These are phyloP conservation scores for Penicillium sclerotigenum DNA, from an alignment of 2,329 filamentous ascomycete genomes.

Conservation along the genomic window DNA sequence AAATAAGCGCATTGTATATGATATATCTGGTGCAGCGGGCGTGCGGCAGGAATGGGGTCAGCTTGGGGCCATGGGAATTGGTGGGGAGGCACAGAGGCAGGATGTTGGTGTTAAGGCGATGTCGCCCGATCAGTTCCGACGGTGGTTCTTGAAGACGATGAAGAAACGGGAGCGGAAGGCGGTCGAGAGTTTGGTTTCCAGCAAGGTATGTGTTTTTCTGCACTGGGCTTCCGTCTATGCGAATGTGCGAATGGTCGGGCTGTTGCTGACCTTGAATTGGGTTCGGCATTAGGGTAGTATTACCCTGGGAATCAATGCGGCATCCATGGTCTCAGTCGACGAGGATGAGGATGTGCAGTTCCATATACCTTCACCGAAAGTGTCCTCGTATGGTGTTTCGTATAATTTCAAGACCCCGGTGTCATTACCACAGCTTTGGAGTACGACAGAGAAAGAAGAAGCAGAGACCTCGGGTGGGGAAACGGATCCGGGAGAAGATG, in stretches of 20 bases:
- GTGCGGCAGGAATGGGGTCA: constrained; percentile 39
- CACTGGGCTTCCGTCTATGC: neutral
- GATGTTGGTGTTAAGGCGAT: constrained; percentile 40
- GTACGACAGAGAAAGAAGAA: constrained; percentile 19
- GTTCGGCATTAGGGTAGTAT: constrained; percentile 27
- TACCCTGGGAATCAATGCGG: constrained; percentile 36
- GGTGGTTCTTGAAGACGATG: constrained; percentile 43
- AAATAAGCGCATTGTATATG: constrained; percentile 44
- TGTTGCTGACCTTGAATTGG: constrained; percentile 8
- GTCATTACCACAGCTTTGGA: constrained; percentile 24
- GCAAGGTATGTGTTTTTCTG: constrained; percentile 31
- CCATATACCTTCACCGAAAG: constrained; percentile 26
- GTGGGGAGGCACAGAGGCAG: constrained; percentile 29
- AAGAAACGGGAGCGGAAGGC: constrained; percentile 38
- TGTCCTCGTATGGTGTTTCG: constrained; percentile 29
- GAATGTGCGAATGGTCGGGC: neutral
- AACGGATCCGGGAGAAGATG: constrained; percentile 10
- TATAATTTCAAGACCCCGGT: constrained; percentile 38
- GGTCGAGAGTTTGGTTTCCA: constrained; percentile 38
- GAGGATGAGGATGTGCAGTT: constrained; percentile 30
- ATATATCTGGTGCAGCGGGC: constrained; percentile 42
- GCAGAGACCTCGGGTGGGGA: constrained; percentile 18
- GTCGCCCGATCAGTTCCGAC: constrained; percentile 40
- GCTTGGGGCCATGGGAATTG: constrained; percentile 32
- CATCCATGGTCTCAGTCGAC: constrained; percentile 31